Percentiles rank a stretch among this genome's conserved stretches.
Conservation (phyloP, 495 filamentous ascomycete genomes). For the Penicillium macrosclerotiorum region DNA sequence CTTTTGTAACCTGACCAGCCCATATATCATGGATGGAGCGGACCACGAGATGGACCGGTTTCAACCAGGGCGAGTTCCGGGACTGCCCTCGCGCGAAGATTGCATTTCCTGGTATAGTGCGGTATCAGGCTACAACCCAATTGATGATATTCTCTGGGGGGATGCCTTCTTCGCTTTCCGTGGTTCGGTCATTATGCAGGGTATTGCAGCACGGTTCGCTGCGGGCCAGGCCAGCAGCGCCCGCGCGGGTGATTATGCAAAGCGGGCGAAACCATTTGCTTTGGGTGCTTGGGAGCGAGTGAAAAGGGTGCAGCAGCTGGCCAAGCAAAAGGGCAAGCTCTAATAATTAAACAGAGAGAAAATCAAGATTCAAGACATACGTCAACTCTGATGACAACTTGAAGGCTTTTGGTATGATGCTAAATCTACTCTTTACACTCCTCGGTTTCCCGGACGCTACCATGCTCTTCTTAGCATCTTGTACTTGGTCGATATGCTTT, state of each 20-base stretch:
- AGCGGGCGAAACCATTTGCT: conserved; percentile 50
- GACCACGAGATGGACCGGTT: conserved; percentile 50
- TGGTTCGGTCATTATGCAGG: conserved; percentile 79
- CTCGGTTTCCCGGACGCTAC: no score
- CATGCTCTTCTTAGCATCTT: no score
- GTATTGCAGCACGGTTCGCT: conserved; percentile 85
- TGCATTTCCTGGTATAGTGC: conserved; percentile 68
- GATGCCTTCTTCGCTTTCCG: conserved; percentile 58
- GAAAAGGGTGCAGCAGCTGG: conserved; percentile 3
- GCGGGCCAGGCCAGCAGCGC: conserved; percentile 86
- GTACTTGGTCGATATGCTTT: no score
- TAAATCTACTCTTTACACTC: no score
- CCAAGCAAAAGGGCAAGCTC: conserved; percentile 5
- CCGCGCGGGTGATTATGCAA: conserved; percentile 68
- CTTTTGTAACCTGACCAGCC: conserved; percentile 73
- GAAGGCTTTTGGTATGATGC: no score
- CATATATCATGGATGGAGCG: conserved; percentile 56
- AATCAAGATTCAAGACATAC: neutral
- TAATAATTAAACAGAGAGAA: neutral
- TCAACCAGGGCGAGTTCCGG: conserved; percentile 57
- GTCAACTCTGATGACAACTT: no score
- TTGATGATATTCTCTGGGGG: conserved; percentile 12
- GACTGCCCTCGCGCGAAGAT: conserved; percentile 70
- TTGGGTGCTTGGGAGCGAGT: conserved; percentile 73
- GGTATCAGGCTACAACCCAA: conserved; percentile 66